Base-by-base conservation (phyloP, 1,284 basidiomycete genomes). In the Cerioporus squamosus region DNA sequence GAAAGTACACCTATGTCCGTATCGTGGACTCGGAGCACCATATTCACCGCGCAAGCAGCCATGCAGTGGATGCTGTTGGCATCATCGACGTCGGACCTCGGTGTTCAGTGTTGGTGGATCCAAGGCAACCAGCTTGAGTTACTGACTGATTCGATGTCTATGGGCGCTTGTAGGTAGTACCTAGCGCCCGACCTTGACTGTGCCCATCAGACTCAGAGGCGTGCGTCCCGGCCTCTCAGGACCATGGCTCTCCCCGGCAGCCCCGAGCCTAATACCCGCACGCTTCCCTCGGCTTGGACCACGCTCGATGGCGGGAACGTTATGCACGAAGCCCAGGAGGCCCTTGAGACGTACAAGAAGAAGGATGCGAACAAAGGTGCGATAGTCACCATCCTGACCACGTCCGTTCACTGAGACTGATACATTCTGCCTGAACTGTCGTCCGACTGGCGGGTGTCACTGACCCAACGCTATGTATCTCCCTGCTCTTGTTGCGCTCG, bases 341-440 rank as follows among this genome's bases (percentile, higher is more conserved):
- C 92, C 2, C 78, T 96, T 53, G 92, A 94, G 67, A 80, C 81
- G 0, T 94, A 94, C 80, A 92, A 91, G 81, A 87, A 88, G 72
- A 92, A 92, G 69, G 93, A 95, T 71, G 78, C 86, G 0, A 83
- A 84, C 49, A 95, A 95, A 80, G 88, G 93, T 93, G 53, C 55
- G 81, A 24, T 69, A 38, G n/a, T 39, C 18, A 9, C 26, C 6
- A 9, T 29, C 7, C 14, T 39, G 45, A 18, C 44, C 18, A 14
- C 15, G 31, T 38, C 29, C 20, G 46, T 31, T 18, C 20, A 15
- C 26, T 2, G 23, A 42, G 5, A 38, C 49, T 51, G 39, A 40
- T 20, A 12, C 14, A 26, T n/a, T 48, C 15, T 29, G n/a, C 33
- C 3, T 29, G 5, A 22, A 36, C 49, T 42, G 7, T 22, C 40